Percentiles rank a stretch among this genome's conserved stretches.
Evolutionary conservation across 164 flowering plant species (phyloP).

Genomic region (Stephania japonica): DNA sequence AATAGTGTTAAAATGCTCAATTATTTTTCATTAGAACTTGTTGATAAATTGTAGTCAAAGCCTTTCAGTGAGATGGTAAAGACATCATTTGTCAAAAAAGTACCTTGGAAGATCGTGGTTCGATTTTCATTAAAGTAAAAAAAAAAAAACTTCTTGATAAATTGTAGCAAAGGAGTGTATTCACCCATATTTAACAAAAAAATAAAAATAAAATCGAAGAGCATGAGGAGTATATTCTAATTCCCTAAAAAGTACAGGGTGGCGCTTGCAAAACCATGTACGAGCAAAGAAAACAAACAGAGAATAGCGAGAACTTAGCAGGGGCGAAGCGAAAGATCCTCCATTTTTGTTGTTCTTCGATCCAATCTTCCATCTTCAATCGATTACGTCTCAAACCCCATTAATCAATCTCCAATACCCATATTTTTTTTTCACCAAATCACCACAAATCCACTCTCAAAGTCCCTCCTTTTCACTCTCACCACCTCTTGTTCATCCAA

Average conservation of each 20-base stretch:
- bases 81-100: too few relatives aligned
- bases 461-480: neutral
- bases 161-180: too few relatives aligned
- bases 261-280: neutral
- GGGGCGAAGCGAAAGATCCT: neutral
- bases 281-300: neutral
- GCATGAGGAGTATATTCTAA: neutral
- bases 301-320: neutral
- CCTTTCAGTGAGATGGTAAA: too few relatives aligned
- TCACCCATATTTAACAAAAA: too few relatives aligned
- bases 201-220: too few relatives aligned
- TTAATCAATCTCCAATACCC: neutral
- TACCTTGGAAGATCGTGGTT: too few relatives aligned
- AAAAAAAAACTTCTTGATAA: too few relatives aligned
- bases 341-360: conserved; percentile 5
- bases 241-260: neutral
- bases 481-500: neutral
- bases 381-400: conserved; percentile 9
- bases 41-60: too few relatives aligned
- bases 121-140: too few relatives aligned
- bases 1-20: too few relatives aligned
- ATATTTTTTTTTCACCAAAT: neutral
- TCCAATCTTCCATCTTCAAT: conserved; percentile 11
- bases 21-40: too few relatives aligned
- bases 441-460: neutral